Evolutionary conservation across 331 rosid species (phyloP).

Genomic region (Pyrus hybrid): DNA sequence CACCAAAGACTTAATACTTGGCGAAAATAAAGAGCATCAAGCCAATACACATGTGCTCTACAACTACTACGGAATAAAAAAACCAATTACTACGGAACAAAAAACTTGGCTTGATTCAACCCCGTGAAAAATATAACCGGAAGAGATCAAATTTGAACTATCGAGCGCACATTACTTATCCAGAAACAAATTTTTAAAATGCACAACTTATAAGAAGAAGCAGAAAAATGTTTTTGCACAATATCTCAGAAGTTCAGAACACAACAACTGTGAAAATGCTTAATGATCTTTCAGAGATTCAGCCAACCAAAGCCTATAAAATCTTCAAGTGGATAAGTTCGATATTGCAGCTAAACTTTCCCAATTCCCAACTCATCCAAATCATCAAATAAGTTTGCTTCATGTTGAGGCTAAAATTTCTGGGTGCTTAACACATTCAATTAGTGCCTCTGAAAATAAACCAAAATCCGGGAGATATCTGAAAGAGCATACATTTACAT

Average conservation of each 20-base stretch:
- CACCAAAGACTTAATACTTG: not conserved
- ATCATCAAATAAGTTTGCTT: not conserved
- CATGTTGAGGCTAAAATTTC: too few relatives aligned
- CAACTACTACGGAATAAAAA: not conserved
- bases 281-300: too few relatives aligned
- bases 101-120: too few relatives aligned
- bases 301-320: not conserved
- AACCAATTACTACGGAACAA: not conserved
- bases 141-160: too few relatives aligned
- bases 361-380: not conserved
- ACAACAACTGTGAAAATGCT: not conserved
- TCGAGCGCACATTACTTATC: too few relatives aligned
- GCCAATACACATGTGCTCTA: not conserved
- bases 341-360: not conserved
- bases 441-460: not conserved
- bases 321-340: not conserved
- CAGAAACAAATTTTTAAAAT: not conserved
- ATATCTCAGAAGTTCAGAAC: not conserved
- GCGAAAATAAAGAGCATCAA: not conserved
- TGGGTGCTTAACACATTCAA: too few relatives aligned
- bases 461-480: not conserved
- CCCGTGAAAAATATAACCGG: not conserved
- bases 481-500: not conserved
- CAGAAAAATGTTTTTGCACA: not conserved
- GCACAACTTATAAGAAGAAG: not conserved